Percentiles rank a stretch among this genome's conserved stretches.
phyloP scores from a whole-genome alignment of 73 alveolate genomes.

The Paramecium caudatum region DNA sequence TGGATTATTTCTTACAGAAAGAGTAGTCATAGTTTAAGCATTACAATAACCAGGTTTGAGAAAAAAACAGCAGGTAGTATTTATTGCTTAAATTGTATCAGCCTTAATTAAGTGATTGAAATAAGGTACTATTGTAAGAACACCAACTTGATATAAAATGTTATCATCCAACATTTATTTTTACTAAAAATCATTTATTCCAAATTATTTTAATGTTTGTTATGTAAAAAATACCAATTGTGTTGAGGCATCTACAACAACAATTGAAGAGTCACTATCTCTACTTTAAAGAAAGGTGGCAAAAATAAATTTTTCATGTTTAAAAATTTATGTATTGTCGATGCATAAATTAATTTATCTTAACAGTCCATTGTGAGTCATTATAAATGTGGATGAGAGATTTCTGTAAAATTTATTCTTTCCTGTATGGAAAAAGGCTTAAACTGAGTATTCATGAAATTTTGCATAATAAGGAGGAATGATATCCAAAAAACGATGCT shows the following conservation, averaged over 20 bases:
- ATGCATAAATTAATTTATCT: background rate
- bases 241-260: slow-evolving; percentile 12
- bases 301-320: background rate
- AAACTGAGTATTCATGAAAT: background rate
- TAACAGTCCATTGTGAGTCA: slow-evolving; percentile 23
- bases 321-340: slow-evolving; percentile 6
- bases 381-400: background rate
- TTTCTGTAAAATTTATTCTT: slow-evolving; percentile 24
- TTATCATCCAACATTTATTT: slow-evolving; percentile 4
- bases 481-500: background rate
- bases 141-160: background rate
- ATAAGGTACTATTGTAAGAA: background rate
- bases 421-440: slow-evolving; percentile 10
- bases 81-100: background rate
- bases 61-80: background rate
- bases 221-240: background rate
- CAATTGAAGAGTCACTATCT: background rate
- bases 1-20: background rate
- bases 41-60: background rate
- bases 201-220: background rate
- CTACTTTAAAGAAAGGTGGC: background rate
- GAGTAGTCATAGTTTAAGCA: background rate
- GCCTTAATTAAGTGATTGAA: background rate
- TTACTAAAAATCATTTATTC: background rate
- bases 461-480: slow-evolving; percentile 3